Evolutionary conservation across 2,329 filamentous ascomycete species (phyloP), one percentile per base, ranked within the genome.

Genomic region (Polychaeton citri): DNA sequence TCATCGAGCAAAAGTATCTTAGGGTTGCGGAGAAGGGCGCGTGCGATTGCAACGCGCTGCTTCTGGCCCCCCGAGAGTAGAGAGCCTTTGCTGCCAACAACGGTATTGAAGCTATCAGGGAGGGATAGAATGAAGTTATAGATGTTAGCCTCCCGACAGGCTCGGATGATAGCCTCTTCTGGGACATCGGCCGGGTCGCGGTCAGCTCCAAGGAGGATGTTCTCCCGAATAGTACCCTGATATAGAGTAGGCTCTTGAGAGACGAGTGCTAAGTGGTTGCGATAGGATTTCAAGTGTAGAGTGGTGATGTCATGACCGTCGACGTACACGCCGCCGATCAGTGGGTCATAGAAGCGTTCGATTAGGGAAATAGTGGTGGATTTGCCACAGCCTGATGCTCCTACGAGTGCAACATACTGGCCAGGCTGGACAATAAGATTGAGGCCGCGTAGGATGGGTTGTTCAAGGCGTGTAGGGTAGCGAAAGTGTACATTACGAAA

Each of bases 231-330:
- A 0, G 81, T 87, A 30, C 88, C 90, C 57, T 93, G 86, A 60
- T 95, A 98, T 0, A 98, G 64, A 0, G 88, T 94, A 0, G 90
- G 88, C 56, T 96, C 90, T 55, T 96, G 90, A 21, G 81, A 86
- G 10, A 98, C 88, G 7, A 98, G 77, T 0, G 88, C 81, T 43
- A 96, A 72, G 56, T 79, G 75, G 13, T 72, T 77, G 35, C 90
- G 79, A 62, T 95, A 95, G 37, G 87, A 76, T 59, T 83, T 86
- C 52, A 94, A 68, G 50, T 93, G 88, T 33, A 95, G 67, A 7
- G 68, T 69, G 40, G 76, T 79, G 49, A 96, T 84, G 43, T 94
- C 83, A 43, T 78, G 74, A 37, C 78, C 84, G 51, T 96, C 88
- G 13, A 96, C 69, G 39, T 76, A 83, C 20, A 98, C 69, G 10